Evolutionary conservation across 140 eudicot genomes (phyloP), one percentile per base, ranked within the genome.

Genomic region (Bidens hawaiensis): DNA sequence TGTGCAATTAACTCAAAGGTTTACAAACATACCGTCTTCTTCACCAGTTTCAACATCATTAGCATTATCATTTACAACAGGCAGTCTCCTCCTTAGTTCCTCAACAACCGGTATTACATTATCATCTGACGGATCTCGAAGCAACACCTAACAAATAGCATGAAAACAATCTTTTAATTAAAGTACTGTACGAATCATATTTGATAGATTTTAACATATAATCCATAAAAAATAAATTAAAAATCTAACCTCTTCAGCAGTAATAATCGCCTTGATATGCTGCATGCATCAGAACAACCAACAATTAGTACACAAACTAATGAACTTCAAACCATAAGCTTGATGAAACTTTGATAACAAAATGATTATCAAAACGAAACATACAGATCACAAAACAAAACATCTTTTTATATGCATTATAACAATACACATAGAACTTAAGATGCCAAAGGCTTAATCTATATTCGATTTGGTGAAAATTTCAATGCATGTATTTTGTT

Each of bases 261-360:
- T 91, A 68, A 91, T 78, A 42, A 91, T 87, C 51, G 98, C 98
- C 73, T 91, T 91, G 75, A 91, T 87, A 81, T 91, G 96, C 98
- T 91, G 96, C 73, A 73, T 91, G 96, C 73, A 73, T 28, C 41
- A 59, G 10, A 40, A 25, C 30, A 38, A 47, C 49, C 28, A 31
- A 48, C 47, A 61, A 58, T 60, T 55, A 73, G 70, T 42, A 40
- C 18, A 26, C 62, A 34, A 69, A 14, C 59, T 12, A 23, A 45
- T 41, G 21, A 65, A 19, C 0, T 56, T 24, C 13, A 22, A 48
- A n/a, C 24, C 12, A 27, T 69, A 13, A 6, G 22, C 22, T 42
- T 41, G 40, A 42, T 56, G 40, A 34, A 51, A 51, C 1, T 25
- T 41, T 38, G 5, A 38, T 50, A 17, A 47, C 8, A 0, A 15